Evolutionary conservation across 2,329 filamentous ascomycete genomes (phyloP), one percentile per base, ranked within the genome.

Genomic region (Domatiomyces globalis): DNA sequence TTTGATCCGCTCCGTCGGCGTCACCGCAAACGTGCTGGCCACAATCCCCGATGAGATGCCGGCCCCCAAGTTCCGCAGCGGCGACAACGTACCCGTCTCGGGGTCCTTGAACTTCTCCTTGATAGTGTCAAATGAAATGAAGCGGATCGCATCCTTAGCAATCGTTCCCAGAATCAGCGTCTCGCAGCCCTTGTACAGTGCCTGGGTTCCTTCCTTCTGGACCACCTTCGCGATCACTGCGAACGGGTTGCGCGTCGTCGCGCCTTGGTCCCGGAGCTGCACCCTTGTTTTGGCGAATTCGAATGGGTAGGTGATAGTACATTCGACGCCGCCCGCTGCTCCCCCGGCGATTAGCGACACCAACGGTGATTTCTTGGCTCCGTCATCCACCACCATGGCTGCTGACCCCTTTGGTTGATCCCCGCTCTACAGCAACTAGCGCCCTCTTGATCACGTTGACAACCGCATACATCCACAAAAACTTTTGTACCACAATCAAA

Each of bases 231-330:
- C 51, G 29, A 84, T 76, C 5, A 83, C 72, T 0, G 67, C 59
- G 58, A 81, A 77, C 0, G 79, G 80, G 50, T 83, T 83, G 43
- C 68, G 67, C 0, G 75, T 72, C 7, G 71, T 68, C 39, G 66
- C 61, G 15, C 70, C 63, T 1, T 53, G 51, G 43, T 67, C 66
- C 53, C 64, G 68, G n/a, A 81, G 67, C 56, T 83, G 79, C 2
- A 79, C 73, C 50, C 78, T 69, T 0, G 80, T 83, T 65, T 84
- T 84, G 50, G 80, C 79, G 58, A 82, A 84, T 61, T 84, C 80
- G 58, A 83, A 77, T 0, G 80, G 56, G 45, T 60, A 60, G 46
- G 76, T 79, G 18, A 70, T 63, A 2, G 70, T 66, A 4, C 75
- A 74, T 60, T 79, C 76, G 6, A 76, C 65, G n/a, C 67, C 73